phyloP scores from a whole-genome alignment of 2,329 filamentous ascomycete genomes.

The Periconia digitata region DNA sequence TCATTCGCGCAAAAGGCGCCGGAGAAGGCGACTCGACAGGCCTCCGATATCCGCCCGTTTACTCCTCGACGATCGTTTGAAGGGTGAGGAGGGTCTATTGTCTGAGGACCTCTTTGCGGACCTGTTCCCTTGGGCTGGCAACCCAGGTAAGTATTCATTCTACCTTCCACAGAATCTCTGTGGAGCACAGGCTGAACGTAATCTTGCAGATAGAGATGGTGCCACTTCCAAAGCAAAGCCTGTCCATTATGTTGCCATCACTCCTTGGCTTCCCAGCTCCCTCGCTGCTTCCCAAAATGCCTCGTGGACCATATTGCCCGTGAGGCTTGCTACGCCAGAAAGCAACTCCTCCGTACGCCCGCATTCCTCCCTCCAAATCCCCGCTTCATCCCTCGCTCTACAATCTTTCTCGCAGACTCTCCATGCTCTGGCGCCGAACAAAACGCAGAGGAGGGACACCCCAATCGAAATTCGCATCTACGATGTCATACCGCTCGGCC shows the following conservation, averaged over 20 bases:
- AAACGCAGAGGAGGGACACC: constrained; percentile 70
- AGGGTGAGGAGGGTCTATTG: constrained; percentile 80
- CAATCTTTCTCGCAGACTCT: constrained; percentile 77
- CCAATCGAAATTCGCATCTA: constrained; percentile 83
- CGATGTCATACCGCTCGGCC: constrained; percentile 74
- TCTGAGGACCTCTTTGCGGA: constrained; percentile 84
- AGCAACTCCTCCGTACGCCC: constrained; percentile 49
- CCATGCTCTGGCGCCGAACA: constrained; percentile 73
- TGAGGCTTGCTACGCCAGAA: constrained; percentile 51
- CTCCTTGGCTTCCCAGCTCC: constrained; percentile 67
- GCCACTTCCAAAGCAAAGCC: constrained; percentile 9
- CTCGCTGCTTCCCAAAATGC: constrained; percentile 58
- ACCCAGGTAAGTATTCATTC: constrained; percentile 18
- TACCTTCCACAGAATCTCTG: not conserved
- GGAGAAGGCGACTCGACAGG: constrained; percentile 62
- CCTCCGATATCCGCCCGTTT: constrained; percentile 77
- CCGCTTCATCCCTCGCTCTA: constrained; percentile 69
- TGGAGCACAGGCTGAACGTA: not conserved
- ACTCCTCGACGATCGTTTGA: constrained; percentile 81
- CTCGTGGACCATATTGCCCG: constrained; percentile 83
- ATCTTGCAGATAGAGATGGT: constrained; percentile 5
- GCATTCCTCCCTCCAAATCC: constrained; percentile 78
- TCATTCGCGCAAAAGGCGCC: constrained; percentile 53
- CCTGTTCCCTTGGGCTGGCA: constrained; percentile 63
- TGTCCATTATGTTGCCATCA: constrained; percentile 67